phyloP scores from a whole-genome alignment of 2,329 filamentous ascomycete genomes.

The Cytospora schulzeri region DNA sequence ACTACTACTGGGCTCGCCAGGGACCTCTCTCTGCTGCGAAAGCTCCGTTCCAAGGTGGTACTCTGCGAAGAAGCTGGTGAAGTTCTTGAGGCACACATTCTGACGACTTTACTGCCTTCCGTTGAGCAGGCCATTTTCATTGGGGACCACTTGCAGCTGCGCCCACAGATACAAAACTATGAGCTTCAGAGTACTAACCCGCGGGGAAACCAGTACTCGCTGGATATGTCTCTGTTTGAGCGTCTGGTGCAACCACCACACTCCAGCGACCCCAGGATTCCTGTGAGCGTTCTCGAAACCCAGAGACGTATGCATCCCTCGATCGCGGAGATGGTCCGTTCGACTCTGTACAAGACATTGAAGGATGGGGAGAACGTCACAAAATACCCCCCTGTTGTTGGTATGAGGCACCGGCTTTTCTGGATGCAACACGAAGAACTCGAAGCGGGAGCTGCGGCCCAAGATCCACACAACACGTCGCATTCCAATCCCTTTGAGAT shows the following conservation, averaged over 20 bases:
- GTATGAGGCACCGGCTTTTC: constrained; percentile 56
- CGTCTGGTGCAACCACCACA: constrained; percentile 44
- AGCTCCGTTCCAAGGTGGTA: constrained; percentile 56
- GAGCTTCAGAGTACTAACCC: constrained; percentile 54
- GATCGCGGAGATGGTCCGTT: constrained; percentile 60
- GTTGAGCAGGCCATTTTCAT: constrained; percentile 65
- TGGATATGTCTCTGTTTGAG: constrained; percentile 66
- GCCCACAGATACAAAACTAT: constrained; percentile 59
- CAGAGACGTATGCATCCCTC: constrained; percentile 68
- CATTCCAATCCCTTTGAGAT: constrained; percentile 63
- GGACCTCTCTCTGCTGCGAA: constrained; percentile 51
- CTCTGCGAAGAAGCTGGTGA: constrained; percentile 71
- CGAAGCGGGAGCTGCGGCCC: constrained; percentile 42
- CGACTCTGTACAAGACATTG: constrained; percentile 59
- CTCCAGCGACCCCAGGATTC: constrained; percentile 13
- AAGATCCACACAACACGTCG: constrained; percentile 45
- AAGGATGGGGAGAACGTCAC: constrained; percentile 48
- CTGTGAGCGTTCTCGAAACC: constrained; percentile 27
- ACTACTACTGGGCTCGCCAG: constrained; percentile 62
- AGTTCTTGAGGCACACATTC: constrained; percentile 64
- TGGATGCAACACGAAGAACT: constrained; percentile 62
- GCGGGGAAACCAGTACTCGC: constrained; percentile 50
- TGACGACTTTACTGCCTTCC: constrained; percentile 61
- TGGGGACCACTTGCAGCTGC: constrained; percentile 64
- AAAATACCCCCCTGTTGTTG: constrained; percentile 50